Conservation (phyloP, 192 early-diverging fungal genomes). For the Linnemannia hyalina region DNA sequence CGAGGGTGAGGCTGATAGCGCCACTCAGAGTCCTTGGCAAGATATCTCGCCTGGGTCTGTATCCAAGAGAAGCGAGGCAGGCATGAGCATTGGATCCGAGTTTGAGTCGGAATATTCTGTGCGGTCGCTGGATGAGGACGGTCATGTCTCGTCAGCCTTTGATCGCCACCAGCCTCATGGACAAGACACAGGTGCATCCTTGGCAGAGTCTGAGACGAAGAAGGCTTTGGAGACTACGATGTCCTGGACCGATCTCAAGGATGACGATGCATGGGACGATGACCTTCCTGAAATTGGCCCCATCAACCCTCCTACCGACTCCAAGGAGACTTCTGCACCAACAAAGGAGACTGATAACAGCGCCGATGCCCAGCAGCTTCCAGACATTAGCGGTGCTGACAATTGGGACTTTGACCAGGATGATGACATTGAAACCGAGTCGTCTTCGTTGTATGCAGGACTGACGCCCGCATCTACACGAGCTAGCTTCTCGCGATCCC, state of each 20-base stretch:
- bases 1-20: constrained; percentile 29
- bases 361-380: constrained; percentile 4
- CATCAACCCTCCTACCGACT: too few species aligned
- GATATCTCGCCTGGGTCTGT: constrained; percentile 43
- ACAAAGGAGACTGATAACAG: not conserved
- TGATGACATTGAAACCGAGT: constrained; percentile 1
- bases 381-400: constrained; percentile 44
- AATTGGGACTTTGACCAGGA: constrained; percentile 53
- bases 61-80: constrained; percentile 50
- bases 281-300: not conserved
- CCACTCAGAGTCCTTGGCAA: constrained; percentile 46
- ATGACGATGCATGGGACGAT: constrained; percentile 19
- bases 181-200: constrained; percentile 7
- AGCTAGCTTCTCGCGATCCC: not conserved
- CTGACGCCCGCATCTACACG: not conserved
- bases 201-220: not conserved
- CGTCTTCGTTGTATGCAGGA: not conserved
- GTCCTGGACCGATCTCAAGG: constrained; percentile 46
- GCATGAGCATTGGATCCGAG: constrained; percentile 42
- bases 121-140: constrained; percentile 44
- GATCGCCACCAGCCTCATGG: not conserved
- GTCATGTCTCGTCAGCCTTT: constrained; percentile 1
- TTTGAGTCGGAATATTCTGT: constrained; percentile 45
- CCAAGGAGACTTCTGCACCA: not conserved
- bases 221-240: constrained; percentile 11